Evolutionary conservation across 495 filamentous ascomycete species (phyloP), one percentile per base, ranked within the genome.

Genomic region (Neurospora sp.): DNA sequence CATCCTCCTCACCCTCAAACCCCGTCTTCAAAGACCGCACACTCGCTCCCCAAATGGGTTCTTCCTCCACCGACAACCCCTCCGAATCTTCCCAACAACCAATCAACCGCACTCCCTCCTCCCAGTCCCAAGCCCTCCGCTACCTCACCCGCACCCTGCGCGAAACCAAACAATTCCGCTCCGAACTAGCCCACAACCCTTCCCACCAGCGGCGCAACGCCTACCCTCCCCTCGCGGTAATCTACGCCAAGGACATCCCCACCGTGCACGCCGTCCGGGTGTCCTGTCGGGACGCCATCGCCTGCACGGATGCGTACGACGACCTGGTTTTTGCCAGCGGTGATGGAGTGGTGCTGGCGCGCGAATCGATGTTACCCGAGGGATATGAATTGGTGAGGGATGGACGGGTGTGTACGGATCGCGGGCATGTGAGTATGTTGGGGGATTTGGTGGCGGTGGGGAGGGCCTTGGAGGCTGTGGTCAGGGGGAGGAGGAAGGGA

Each of bases 311-410:
- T 82, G 90, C 91, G 3, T 98, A 97, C 78, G 95, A 97, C 74
- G 90, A 97, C 73, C 84, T 97, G 4, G 88, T 92, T 0, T 98
- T 98, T 81, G 92, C 90, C 0, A 90, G 89, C 42, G 95, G 95
- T 0, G 95, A 98, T 80, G 95, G 95, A 0, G 95, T 98, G 0
- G 93, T 94, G 78, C 85, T 98, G 18, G 93, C 95, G 0, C 86
- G 85, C 48, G 92, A 94, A 72, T 92, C 94, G 0, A 38, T 96
- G 94, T 79, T 96, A 74, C 94, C 95, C 1, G 81, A 84, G 7
- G 94, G 94, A 0, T 98, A 98, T 79, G 86, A 85, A 70, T 82
- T 90, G 71, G 92, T 89, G 3, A 87, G 84, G 73, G 89, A 89
- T 38, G 94, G 94, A 0, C 84, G 91, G 69, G 88, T 97, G 12